Base-by-base conservation (phyloP, 1,284 basidiomycete genomes). In the Moniliella sp. region DNA sequence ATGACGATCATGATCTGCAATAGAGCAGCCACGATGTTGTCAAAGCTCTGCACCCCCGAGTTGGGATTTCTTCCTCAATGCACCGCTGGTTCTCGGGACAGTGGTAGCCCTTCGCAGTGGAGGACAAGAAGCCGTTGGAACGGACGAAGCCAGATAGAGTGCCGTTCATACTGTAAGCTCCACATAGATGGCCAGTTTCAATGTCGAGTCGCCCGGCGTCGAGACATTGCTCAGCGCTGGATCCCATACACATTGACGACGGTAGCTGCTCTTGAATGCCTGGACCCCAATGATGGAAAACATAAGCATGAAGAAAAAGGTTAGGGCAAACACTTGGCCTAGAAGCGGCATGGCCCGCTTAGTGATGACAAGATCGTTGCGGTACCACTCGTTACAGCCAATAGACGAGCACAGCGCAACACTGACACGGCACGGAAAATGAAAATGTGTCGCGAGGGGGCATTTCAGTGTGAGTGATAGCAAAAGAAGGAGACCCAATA, bases 331-430 rank as follows among this genome's bases (percentile, higher is more conserved):
- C 4, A 94, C 86, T 43, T 76, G 78, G 12, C 80, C 72, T 12
- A 97, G 69, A 13, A 93, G 66, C 1, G 86, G 84, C 11, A 76
- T 72, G 0, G 88, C 84, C 0, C 73, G 75, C 64, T 97, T 97
- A 97, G 66, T 7, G 81, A 86, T 37, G 75, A 76, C 66, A 94
- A 75, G 52, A 97, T 94, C 0, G 84, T 93, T 73, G 47, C 43
- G n/a, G 88, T 94, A 62, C 88, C 88, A 40, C 74, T 75, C 1
- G 86, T 93, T 32, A 93, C 73, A 2, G 82, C 74, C 30, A 97
- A 64, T 15, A 97, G 62, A 36, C 88, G 70, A 3, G 79, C 74
- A 2, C 74, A 77, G 37, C 88, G 69, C 13, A 94, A 66, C 9
- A 88, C 81, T 42, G 78, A 82, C 55, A 97, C 62, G 0, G 84